phyloP scores from a whole-genome alignment of 768 basidiomycete genomes.

The Boletus edulis region DNA sequence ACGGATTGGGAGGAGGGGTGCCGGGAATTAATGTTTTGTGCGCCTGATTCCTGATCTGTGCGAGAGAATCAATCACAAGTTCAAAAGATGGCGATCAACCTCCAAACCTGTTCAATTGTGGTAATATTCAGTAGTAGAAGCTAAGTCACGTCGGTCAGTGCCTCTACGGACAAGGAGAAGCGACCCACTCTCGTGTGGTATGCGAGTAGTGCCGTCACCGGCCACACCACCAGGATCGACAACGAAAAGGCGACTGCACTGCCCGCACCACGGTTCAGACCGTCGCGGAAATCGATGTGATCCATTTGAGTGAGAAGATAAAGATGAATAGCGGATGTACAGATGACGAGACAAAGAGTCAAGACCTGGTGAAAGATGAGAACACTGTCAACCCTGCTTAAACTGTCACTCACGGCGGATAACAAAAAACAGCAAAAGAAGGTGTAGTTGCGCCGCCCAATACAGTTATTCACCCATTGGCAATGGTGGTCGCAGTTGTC shows the following conservation, averaged over 20 bases:
- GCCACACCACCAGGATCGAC: conserved; percentile 75
- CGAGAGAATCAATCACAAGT: conserved; percentile 4
- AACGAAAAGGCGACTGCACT: conserved; percentile 80
- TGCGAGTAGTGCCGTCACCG: conserved; percentile 69
- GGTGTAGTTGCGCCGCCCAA: conserved; percentile 93
- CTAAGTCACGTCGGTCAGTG: conserved; percentile 34
- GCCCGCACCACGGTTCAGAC: conserved; percentile 55
- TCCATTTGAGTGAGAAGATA: conserved; percentile 59
- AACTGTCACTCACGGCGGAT: conserved; percentile 54
- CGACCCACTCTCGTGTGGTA: conserved; percentile 84
- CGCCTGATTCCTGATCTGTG: conserved; percentile 81
- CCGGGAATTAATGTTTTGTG: conserved; percentile 67
- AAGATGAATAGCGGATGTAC: conserved; percentile 82
- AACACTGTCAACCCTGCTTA: not conserved
- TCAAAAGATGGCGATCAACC: conserved; percentile 11
- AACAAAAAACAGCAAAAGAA: conserved; percentile 87
- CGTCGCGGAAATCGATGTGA: conserved; percentile 45
- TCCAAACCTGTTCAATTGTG: conserved; percentile 89
- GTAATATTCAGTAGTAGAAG: conserved; percentile 84
- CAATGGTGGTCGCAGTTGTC: conserved; percentile 94
- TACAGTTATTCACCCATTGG: conserved; percentile 92
- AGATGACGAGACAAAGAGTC: conserved; percentile 71
- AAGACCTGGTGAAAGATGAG: conserved; percentile 48
- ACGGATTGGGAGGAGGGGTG: conserved; percentile 77
- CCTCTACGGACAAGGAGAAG: not conserved